phyloP scores from a whole-genome alignment of 2,329 filamentous ascomycete genomes.

The Beauveria rudraprayagi region DNA sequence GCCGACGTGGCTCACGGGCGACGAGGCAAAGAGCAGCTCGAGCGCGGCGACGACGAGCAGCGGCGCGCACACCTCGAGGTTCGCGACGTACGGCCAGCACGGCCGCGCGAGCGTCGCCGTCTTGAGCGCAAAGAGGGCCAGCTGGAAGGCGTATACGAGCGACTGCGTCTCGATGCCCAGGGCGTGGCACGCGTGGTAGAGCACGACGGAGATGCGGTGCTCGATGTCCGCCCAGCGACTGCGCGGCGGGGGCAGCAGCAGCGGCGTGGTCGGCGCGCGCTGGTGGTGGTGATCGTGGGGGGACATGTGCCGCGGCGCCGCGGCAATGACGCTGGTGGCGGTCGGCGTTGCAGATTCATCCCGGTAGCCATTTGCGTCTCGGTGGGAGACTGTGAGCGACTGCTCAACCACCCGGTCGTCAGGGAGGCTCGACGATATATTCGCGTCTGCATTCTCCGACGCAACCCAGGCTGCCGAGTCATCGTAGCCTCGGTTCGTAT shows the following conservation, averaged over 20 bases:
- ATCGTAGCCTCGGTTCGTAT: slow-evolving; percentile 16
- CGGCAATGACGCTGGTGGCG: neutral
- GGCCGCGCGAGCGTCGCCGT: slow-evolving; percentile 54
- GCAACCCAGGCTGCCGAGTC: neutral
- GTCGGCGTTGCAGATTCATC: neutral
- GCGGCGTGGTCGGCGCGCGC: slow-evolving; percentile 25
- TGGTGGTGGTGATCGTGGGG: neutral
- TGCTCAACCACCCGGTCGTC: neutral
- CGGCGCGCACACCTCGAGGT: slow-evolving; percentile 55
- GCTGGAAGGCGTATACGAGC: slow-evolving; percentile 36
- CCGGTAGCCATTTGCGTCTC: neutral
- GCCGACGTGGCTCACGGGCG: slow-evolving; percentile 11
- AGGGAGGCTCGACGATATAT: neutral
- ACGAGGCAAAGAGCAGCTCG: slow-evolving; percentile 54
- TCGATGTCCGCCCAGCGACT: slow-evolving; percentile 25
- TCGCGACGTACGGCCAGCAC: slow-evolving; percentile 66
- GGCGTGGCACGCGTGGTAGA: slow-evolving; percentile 22
- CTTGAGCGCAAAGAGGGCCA: slow-evolving; percentile 61
- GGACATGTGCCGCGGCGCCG: neutral
- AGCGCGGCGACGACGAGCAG: slow-evolving; percentile 61
- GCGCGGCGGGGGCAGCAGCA: slow-evolving; percentile 43
- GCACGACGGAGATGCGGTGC: slow-evolving; percentile 26
- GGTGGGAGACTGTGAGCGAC: slow-evolving; percentile 6
- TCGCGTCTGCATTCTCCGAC: neutral
- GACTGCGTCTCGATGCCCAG: slow-evolving; percentile 23